Base-by-base conservation (phyloP, 352 stramenopile genomes). In the Phytophthora sp. region DNA sequence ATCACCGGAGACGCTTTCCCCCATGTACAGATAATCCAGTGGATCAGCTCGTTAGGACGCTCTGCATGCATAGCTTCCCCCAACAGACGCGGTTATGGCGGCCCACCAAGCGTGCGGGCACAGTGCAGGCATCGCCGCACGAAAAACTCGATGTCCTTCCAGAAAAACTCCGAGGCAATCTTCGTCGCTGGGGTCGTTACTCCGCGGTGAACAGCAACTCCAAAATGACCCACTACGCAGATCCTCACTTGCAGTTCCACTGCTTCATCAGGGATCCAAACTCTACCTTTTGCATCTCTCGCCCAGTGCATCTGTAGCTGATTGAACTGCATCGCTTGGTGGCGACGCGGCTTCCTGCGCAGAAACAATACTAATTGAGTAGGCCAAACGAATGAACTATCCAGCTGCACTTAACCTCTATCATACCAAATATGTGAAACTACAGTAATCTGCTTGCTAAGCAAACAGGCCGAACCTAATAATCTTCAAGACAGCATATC, bases 21-120 rank as follows among this genome's bases (percentile, higher is more conserved):
- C 27, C 24, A 54, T 39, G 21, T 15, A 16, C 9, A 54, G 20
- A 54, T 27, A 39, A n/a, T 54, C 46, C 46, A 39, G 9, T 54
- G 46, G 13, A 39, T 4, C 1, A 41, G n/a, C 12, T 54, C 29
- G 7, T 39, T 54, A 2, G 46, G 26, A 7, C n/a, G 39, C 15
- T 54, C 13, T 1, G 26, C 46, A 18, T 54, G 46, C n/a, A 54
- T 11, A 1, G 27, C 46, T n/a, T 54, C 27, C 16, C 27, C 46
- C 3, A 54, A 27, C 4, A 27, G 18, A 4, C 46, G 24, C 15
- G 46, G 46, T 7, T 18, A 5, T 2, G 46, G n/a, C 16, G 27
- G 26, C 2, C 46, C 46, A 16, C 46, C 26, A 15, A 16, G 13
- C 0, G 27, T 27, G 26, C 41, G 39, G 7, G 46, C 46, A n/a